Base-by-base conservation (phyloP, 2,329 filamentous ascomycete genomes). In the Diaporthe sp. region DNA sequence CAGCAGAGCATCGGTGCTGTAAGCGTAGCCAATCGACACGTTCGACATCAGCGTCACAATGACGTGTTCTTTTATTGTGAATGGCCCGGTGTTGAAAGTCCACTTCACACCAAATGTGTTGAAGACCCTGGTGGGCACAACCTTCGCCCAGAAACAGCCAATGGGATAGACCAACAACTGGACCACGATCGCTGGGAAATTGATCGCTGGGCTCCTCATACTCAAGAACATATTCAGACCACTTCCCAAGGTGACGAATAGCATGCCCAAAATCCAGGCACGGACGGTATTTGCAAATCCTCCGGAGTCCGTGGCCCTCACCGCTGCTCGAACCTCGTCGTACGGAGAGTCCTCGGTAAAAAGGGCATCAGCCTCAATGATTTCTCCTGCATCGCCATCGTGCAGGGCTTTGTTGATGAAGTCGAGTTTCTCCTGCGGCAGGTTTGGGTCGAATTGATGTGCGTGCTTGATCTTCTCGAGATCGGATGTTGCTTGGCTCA, bases 61-160 rank as follows among this genome's bases (percentile, higher is more conserved):
- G 9, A 84, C 83, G 67, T 88, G 86, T 77, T 88, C 86, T 74
- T 88, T 88, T 78, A 85, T 83, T 34, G 83, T 88, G 79, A 88
- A 88, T 0, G 84, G 85, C 0, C 85, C 85, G 1, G 85, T 78
- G 72, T 87, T 88, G 49, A 87, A 79, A 5, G 84, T 86, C 83
- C 84, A 87, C 25, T 81, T 79, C 28, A 84, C 22, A 7, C 87
- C 87, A 58, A 88, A 86, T 0, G 82, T 84, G 39, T 81, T 84
- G 79, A 86, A 86, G 4, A 84, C 80, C 68, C 81, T 82, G 3
- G 80, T 84, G 1, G 87, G 87, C 78, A 88, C 81, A 15, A 84
- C 77, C 61, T 81, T 83, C 4, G 86, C 86, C 84, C 86, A 86
- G 7, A 85, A 79, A 67, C 82, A 83, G n/a, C 87, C 87, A 25